phyloP scores from a whole-genome alignment of 2,329 filamentous ascomycete species.

The Colletotrichum sp. region DNA sequence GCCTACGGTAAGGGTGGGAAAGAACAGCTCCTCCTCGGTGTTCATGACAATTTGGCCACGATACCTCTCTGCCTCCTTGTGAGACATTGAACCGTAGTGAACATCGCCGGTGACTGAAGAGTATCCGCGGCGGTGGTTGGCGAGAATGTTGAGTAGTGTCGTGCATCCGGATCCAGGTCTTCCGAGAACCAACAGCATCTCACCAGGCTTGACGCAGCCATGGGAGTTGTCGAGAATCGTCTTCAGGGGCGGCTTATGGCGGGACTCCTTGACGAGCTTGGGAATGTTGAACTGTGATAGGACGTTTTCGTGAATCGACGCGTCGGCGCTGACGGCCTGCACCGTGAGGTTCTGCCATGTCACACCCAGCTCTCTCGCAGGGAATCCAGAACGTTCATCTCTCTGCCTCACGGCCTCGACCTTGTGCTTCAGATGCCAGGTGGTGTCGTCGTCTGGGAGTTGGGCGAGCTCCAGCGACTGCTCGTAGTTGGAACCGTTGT shows the following conservation, averaged over 20 bases:
- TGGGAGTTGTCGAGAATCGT: constrained; percentile 70
- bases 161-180: constrained; percentile 74
- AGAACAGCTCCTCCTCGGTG: constrained; percentile 70
- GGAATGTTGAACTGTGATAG: constrained; percentile 63
- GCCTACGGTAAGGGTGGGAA: constrained; percentile 73
- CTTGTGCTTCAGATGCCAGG: constrained; percentile 54
- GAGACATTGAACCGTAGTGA: constrained; percentile 57
- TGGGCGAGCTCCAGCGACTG: constrained; percentile 3
- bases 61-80: constrained; percentile 53
- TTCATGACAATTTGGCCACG: constrained; percentile 70
- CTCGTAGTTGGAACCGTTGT: constrained; percentile 14
- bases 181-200: constrained; percentile 75
- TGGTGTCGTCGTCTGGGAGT: neutral
- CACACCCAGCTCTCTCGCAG: constrained; percentile 61
- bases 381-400: constrained; percentile 50
- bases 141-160: constrained; percentile 71
- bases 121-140: constrained; percentile 68
- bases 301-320: constrained; percentile 70
- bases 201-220: constrained; percentile 74
- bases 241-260: constrained; percentile 61
- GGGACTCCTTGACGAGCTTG: constrained; percentile 56
- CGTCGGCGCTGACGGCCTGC: constrained; percentile 63
- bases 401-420: constrained; percentile 48
- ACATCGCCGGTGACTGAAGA: constrained; percentile 63
- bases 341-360: constrained; percentile 71